A percentile compares a stretch with the other conserved stretches of the same genome.
Evolutionary conservation across 2,329 filamentous ascomycete species (phyloP).

Genomic region (Aureobasidium sp.): DNA sequence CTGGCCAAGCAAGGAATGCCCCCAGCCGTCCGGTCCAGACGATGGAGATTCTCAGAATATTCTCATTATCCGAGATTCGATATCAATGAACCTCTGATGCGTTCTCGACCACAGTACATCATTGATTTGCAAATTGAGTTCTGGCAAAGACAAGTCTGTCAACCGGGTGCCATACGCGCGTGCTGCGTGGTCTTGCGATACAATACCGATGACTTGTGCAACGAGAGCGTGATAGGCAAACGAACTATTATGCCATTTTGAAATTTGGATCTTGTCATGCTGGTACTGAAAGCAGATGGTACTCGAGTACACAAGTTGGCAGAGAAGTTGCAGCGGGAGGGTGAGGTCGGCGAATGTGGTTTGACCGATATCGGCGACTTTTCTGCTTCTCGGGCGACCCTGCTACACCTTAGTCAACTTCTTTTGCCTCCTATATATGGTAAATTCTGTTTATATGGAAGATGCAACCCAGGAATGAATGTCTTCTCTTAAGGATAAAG

Average conservation of each 20-base stretch:
- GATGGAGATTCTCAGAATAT: not conserved
- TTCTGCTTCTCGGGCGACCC: not conserved
- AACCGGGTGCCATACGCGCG: too few relatives aligned
- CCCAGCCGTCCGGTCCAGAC: not conserved
- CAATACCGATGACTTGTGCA: too few relatives aligned
- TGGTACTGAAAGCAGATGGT: too few relatives aligned
- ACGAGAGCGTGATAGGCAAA: too few relatives aligned
- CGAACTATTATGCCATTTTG: too few relatives aligned
- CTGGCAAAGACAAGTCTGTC: not conserved
- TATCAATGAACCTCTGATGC: too few relatives aligned
- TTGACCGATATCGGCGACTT: not conserved
- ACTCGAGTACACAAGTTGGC: too few relatives aligned
- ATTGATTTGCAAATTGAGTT: not conserved
- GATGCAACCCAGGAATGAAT: not conserved
- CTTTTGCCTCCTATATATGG: not conserved
- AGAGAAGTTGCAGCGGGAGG: not conserved
- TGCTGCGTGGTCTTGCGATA: too few relatives aligned
- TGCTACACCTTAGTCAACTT: not conserved
- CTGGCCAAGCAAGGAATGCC: not conserved
- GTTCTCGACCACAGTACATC: too few relatives aligned
- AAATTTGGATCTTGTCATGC: too few relatives aligned
- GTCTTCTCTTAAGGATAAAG: too few relatives aligned
- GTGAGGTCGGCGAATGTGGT: not conserved
- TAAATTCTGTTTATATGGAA: not conserved
- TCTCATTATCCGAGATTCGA: too few relatives aligned